Conservation (phyloP, 108 stramenopile species). For the Bacterosira constricta region DNA sequence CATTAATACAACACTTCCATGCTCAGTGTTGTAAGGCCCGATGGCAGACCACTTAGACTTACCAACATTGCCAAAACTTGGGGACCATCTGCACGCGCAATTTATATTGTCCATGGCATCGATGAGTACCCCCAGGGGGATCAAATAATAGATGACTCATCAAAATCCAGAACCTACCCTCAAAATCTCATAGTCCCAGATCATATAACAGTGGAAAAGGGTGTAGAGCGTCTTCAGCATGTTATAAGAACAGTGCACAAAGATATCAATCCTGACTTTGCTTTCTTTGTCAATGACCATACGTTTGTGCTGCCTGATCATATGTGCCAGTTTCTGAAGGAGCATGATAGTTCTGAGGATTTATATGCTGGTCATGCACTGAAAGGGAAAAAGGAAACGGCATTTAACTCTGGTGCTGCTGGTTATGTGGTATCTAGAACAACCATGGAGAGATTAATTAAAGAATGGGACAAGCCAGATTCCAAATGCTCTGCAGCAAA, state of each 20-base stretch:
- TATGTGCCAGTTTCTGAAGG: constrained; percentile 70
- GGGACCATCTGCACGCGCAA: constrained; percentile 69
- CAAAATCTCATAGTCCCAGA: constrained; percentile 70
- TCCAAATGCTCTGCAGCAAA: constrained; percentile 52
- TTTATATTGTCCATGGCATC: constrained; percentile 72
- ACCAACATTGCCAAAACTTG: constrained; percentile 82
- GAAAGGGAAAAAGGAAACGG: constrained; percentile 55
- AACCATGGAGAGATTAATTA: constrained; percentile 72
- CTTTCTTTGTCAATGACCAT: constrained; percentile 92
- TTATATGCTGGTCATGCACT: constrained; percentile 87
- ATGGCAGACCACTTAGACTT: constrained; percentile 59
- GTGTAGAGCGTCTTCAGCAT: constrained; percentile 69
- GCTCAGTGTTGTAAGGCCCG: constrained; percentile 82
- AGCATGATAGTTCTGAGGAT: constrained; percentile 54
- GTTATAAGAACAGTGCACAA: constrained; percentile 67
- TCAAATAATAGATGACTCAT: constrained; percentile 25
- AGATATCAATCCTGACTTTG: constrained; percentile 82
- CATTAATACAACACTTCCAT: constrained; percentile 1
- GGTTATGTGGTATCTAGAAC: constrained; percentile 81
- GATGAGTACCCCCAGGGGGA: constrained; percentile 64
- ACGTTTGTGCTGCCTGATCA: constrained; percentile 87
- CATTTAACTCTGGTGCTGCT: constrained; percentile 88
- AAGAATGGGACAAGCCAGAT: constrained; percentile 65
- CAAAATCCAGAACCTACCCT: constrained; percentile 53
- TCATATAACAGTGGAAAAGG: constrained; percentile 65